phyloP scores from a whole-genome alignment of 139 green algal genomes.

The Haematococcus lacustris region DNA sequence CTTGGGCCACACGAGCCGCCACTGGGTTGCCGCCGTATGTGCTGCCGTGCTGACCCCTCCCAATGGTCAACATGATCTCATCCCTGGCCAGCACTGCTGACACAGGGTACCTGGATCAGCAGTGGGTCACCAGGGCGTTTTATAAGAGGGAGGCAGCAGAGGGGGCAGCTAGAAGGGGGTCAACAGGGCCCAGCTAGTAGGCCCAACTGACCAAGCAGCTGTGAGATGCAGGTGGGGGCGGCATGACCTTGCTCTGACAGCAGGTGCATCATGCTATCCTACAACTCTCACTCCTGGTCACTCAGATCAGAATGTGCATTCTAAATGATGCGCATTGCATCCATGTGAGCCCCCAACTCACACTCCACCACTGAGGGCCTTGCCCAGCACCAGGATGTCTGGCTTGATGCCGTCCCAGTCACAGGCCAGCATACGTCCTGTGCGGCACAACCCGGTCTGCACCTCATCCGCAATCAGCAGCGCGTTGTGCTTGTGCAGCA shows the following conservation, averaged over 20 bases:
- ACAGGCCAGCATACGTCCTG: slow-evolving; percentile 76
- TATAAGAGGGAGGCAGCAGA: too few relatives aligned
- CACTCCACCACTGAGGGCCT: slow-evolving; percentile 33
- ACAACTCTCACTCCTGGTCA: too few relatives aligned
- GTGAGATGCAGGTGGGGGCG: too few relatives aligned
- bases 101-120: slow-evolving; percentile 87
- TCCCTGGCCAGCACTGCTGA: slow-evolving; percentile 82
- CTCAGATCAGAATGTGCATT: too few relatives aligned
- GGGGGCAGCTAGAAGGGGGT: too few relatives aligned
- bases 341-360: too few relatives aligned
- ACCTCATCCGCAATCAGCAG: slow-evolving; percentile 93
- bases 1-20: slow-evolving; percentile 74
- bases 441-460: slow-evolving; percentile 72
- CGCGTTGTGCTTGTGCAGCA: slow-evolving; percentile 84
- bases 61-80: slow-evolving; percentile 84
- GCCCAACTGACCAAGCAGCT: too few relatives aligned
- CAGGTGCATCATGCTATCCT: too few relatives aligned
- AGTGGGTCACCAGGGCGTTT: too few relatives aligned
- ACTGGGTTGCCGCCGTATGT: slow-evolving; percentile 95
- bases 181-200: too few relatives aligned
- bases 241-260: too few relatives aligned
- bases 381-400: slow-evolving; percentile 89
- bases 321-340: too few relatives aligned
- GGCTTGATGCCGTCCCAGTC: slow-evolving; percentile 83
- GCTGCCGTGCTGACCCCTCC: slow-evolving; percentile 76